Percentiles rank a stretch among this genome's conserved stretches.
Conservation (phyloP, 2,329 filamentous ascomycete species). For the Monascus ruber region DNA sequence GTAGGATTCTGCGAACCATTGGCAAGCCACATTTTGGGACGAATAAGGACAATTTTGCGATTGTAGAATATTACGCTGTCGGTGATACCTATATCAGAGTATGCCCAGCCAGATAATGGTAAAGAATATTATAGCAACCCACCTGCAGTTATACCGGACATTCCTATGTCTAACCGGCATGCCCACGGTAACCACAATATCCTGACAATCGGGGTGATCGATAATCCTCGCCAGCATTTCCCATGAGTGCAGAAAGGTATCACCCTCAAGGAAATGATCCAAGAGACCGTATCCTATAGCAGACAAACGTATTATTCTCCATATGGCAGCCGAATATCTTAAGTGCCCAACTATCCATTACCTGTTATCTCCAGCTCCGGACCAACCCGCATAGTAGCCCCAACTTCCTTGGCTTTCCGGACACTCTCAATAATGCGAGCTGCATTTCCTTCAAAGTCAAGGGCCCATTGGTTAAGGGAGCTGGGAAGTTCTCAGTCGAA, state of each 20-base stretch:
- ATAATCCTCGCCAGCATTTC: constrained; percentile 54
- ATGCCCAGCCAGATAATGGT: too few relatives aligned
- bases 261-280: constrained; percentile 54
- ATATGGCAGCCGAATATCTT: too few relatives aligned
- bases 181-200: constrained; percentile 55
- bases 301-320: too few relatives aligned
- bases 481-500: constrained; percentile 5
- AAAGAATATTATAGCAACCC: constrained; percentile 32
- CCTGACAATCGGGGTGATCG: constrained; percentile 46
- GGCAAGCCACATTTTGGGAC: constrained; percentile 60
- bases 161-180: constrained; percentile 53
- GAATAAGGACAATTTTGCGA: constrained; percentile 57
- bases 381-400: constrained; percentile 52
- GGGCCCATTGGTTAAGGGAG: constrained; percentile 38
- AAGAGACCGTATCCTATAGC: constrained; percentile 46
- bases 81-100: too few relatives aligned
- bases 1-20: constrained; percentile 33
- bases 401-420: constrained; percentile 45
- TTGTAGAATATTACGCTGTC: constrained; percentile 34
- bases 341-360: constrained; percentile 1
- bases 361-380: constrained; percentile 47
- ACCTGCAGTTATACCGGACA: constrained; percentile 53
- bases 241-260: constrained; percentile 49
- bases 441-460: constrained; percentile 54
- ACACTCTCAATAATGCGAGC: constrained; percentile 55